Evolutionary conservation across 2,329 filamentous ascomycete species (phyloP).

Genomic region (Teratosphaeriaceae sp.): DNA sequence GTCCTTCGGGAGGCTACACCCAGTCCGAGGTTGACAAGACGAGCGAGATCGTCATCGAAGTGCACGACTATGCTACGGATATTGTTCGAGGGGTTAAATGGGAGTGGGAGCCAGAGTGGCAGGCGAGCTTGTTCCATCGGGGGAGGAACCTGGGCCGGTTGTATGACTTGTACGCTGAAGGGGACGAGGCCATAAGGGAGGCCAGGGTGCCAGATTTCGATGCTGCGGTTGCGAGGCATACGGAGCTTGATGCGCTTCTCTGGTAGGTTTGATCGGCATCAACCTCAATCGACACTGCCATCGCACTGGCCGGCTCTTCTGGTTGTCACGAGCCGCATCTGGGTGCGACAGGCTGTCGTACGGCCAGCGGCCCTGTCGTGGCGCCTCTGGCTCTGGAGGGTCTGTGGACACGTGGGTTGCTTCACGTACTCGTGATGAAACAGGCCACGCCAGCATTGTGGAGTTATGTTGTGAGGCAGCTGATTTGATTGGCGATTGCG

Average conservation of each 20-base stretch:
- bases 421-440: too few relatives aligned
- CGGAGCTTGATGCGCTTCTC: slow-evolving; percentile 36
- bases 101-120: slow-evolving; percentile 33
- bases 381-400: too few relatives aligned
- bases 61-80: slow-evolving; percentile 23
- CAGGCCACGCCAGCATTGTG: too few relatives aligned
- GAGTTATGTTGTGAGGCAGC: too few relatives aligned
- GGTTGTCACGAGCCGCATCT: too few relatives aligned
- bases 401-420: too few relatives aligned
- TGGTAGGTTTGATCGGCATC: too few relatives aligned
- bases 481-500: too few relatives aligned
- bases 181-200: slow-evolving; percentile 17
- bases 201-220: slow-evolving; percentile 32
- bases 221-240: slow-evolving; percentile 42
- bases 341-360: too few relatives aligned
- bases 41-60: slow-evolving; percentile 20
- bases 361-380: too few relatives aligned
- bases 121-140: slow-evolving; percentile 20
- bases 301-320: too few relatives aligned
- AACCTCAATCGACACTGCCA: too few relatives aligned
- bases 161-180: slow-evolving; percentile 27
- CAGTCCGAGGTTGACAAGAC: slow-evolving; percentile 9
- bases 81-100: slow-evolving; percentile 31
- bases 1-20: slow-evolving; percentile 12
- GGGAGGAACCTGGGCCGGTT: slow-evolving; percentile 21